Evolutionary conservation across 192 early-diverging fungal genomes (phyloP).

Genomic region (Entomortierella lignicola): DNA sequence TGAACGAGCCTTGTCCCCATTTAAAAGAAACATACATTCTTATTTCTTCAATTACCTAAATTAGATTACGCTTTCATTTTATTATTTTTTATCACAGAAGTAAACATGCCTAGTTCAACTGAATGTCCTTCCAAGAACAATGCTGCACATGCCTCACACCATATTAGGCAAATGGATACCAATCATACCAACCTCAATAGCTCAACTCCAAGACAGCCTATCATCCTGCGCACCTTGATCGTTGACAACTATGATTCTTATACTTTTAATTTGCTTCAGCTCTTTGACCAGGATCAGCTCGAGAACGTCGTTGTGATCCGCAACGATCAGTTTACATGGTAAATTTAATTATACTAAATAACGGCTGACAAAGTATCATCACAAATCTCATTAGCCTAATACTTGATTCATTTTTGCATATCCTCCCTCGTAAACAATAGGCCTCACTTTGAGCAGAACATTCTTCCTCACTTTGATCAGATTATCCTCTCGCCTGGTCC

Average conservation of each 20-base stretch:
- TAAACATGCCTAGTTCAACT: too few relatives aligned
- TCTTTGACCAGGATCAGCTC: slow-evolving; percentile 60
- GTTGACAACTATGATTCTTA: slow-evolving; percentile 99
- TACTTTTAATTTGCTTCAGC: slow-evolving; percentile 93
- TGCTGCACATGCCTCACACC: neutral
- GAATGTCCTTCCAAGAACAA: too few relatives aligned
- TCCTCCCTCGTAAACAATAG: too few relatives aligned
- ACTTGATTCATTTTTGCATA: neutral
- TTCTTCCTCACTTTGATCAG: slow-evolving; percentile 88
- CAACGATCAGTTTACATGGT: slow-evolving; percentile 94
- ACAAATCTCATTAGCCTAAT: neutral
- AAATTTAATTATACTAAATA: neutral
- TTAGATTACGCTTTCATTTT: too few relatives aligned
- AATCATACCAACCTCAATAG: neutral
- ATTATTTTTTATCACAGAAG: slow-evolving; percentile 13
- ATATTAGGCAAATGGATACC: neutral
- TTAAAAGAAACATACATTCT: too few relatives aligned
- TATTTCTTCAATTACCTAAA: too few relatives aligned
- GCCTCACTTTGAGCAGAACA: slow-evolving; percentile 61
- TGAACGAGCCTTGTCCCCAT: too few relatives aligned
- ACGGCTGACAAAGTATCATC: neutral
- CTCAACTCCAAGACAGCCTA: neutral
- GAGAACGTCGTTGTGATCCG: slow-evolving; percentile 82
- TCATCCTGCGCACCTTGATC: slow-evolving; percentile 73
- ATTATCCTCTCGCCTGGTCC: slow-evolving; percentile 96